A percentile compares a stretch with the other conserved stretches of the same genome.
Conservation (phyloP, 2,329 filamentous ascomycete species). For the Monilinia laxa region DNA sequence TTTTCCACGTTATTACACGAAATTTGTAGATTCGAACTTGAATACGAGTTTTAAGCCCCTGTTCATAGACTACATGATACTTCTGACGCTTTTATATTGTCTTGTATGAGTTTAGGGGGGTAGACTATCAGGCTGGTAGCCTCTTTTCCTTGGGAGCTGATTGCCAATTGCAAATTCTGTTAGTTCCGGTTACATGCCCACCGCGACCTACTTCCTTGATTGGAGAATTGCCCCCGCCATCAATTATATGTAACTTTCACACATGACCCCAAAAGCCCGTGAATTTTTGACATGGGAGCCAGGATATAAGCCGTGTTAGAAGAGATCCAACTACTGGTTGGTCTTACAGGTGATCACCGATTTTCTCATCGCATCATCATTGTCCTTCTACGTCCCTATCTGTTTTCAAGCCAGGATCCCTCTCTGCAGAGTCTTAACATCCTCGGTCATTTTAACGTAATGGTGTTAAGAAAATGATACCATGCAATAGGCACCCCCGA, state of each 20-base stretch:
- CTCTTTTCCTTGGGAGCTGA: too few relatives aligned
- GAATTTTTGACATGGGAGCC: not conserved
- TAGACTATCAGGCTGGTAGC: too few relatives aligned
- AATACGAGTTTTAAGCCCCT: not conserved
- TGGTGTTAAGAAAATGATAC: not conserved
- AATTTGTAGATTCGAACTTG: not conserved
- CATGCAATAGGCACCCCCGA: not conserved
- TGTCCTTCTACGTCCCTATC: not conserved
- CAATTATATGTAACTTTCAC: too few relatives aligned
- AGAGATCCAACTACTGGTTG: too few relatives aligned
- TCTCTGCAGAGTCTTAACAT: not conserved
- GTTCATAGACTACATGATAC: not conserved
- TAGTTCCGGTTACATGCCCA: too few relatives aligned
- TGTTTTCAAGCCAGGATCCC: not conserved
- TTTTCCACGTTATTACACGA: too few relatives aligned
- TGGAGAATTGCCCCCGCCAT: too few relatives aligned
- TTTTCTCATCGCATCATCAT: not conserved
- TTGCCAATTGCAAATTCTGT: too few relatives aligned
- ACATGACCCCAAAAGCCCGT: not conserved
- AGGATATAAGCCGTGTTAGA: too few relatives aligned
- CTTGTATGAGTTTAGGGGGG: too few relatives aligned
- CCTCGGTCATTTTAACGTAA: not conserved
- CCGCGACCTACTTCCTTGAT: too few relatives aligned
- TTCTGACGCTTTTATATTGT: too few relatives aligned
- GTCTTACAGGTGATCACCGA: not conserved